These are phyloP conservation scores for Linderina pennispora DNA, from an alignment of 192 early-diverging fungal species.

Conservation along the genomic window DNA sequence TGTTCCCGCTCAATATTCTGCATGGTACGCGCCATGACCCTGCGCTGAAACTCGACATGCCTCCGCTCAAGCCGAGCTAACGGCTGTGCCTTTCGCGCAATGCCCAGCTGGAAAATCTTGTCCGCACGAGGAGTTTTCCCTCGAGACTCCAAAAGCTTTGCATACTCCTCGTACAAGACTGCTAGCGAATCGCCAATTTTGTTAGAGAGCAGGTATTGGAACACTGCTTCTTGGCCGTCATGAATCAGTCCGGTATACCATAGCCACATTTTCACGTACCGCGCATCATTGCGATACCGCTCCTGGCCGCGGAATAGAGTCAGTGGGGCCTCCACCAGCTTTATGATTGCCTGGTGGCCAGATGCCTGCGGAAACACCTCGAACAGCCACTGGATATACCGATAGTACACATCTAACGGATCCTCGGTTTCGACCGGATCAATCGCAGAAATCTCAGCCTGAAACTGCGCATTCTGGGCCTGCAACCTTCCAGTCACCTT, in stretches of 20 bases:
- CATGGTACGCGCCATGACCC: conserved; percentile 29
- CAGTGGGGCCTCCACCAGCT: conserved; percentile 48
- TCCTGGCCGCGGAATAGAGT: conserved; percentile 46
- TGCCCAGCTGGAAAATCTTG: conserved; percentile 60
- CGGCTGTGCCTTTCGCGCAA: conserved; percentile 65
- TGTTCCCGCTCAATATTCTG: conserved; percentile 2
- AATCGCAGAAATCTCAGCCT: conserved; percentile 21
- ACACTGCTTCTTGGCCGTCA: conserved; percentile 58
- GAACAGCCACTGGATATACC: conserved; percentile 57
- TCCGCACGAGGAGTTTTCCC: conserved; percentile 50
- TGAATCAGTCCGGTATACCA: conserved; percentile 46
- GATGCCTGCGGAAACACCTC: conserved; percentile 56
- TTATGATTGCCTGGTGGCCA: conserved; percentile 47
- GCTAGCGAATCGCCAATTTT: conserved; percentile 62
- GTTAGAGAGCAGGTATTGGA: conserved; percentile 67
- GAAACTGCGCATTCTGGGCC: conserved; percentile 30
- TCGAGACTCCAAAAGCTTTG: conserved; percentile 48
- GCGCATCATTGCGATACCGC: conserved; percentile 55
- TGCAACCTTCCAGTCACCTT: conserved; percentile 17
- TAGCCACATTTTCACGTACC: conserved; percentile 59
- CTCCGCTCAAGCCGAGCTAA: conserved; percentile 54
- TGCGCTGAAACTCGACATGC: conserved; percentile 54
- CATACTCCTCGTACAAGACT: conserved; percentile 75
- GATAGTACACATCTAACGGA: conserved; percentile 54
- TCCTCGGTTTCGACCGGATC: conserved; percentile 39